These are phyloP conservation scores for Rubroshorea leprosula DNA, from an alignment of 345 rosid species.

Conservation along the genomic window DNA sequence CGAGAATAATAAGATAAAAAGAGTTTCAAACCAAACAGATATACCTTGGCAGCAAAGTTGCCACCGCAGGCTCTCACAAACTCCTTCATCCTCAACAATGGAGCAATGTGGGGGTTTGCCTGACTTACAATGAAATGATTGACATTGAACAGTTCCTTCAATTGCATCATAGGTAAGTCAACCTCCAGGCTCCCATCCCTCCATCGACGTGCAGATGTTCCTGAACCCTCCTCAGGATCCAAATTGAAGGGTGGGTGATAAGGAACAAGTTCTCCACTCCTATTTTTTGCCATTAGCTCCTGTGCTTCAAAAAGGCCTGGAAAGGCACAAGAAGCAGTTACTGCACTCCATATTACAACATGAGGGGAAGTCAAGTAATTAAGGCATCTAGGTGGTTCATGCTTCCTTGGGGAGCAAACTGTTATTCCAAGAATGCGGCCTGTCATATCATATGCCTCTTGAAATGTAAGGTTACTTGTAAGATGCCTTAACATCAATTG, in stretches of 20 bases:
- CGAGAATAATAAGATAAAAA: not conserved
- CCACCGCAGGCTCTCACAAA: slow-evolving; percentile 84
- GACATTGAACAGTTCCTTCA: slow-evolving; percentile 93
- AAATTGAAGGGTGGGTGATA: slow-evolving; percentile 94
- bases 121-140: slow-evolving; percentile 97
- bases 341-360: slow-evolving; percentile 98
- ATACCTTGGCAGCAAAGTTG: slow-evolving; percentile 96
- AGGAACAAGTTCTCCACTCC: slow-evolving; percentile 91
- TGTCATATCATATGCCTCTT: slow-evolving; percentile 96
- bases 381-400: slow-evolving; percentile 98
- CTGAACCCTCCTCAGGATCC: slow-evolving; percentile 70
- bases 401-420: slow-evolving; percentile 96
- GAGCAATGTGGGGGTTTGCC: slow-evolving; percentile 97
- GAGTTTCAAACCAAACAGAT: not conserved
- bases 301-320: slow-evolving; percentile 99
- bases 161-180: slow-evolving; percentile 96
- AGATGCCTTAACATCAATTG: slow-evolving; percentile 87
- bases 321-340: slow-evolving; percentile 95
- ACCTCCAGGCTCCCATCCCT: slow-evolving; percentile 99
- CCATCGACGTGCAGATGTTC: slow-evolving; percentile 71
- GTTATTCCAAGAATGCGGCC: slow-evolving; percentile 94
- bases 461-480: slow-evolving; percentile 93
- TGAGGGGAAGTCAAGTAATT: slow-evolving; percentile 97
- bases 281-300: slow-evolving; percentile 94
- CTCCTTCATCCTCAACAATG: slow-evolving; percentile 74